phyloP scores from a whole-genome alignment of 2,329 filamentous ascomycete genomes.

The Arthrobotrys conoides region DNA sequence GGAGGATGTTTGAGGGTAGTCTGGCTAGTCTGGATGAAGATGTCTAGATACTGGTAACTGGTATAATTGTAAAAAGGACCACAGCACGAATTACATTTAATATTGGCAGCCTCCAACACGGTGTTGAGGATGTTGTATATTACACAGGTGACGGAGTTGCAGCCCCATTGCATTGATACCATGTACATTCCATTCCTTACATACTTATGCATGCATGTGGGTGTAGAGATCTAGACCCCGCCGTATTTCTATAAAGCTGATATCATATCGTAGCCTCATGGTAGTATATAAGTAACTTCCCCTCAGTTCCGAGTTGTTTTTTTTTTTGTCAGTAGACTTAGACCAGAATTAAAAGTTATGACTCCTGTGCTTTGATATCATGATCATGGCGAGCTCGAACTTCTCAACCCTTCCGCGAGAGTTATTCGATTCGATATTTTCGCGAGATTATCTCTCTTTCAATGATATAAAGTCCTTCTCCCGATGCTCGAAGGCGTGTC shows the following conservation, averaged over 20 bases:
- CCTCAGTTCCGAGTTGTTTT: no score
- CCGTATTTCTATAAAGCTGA: no score
- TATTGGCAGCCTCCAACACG: background rate
- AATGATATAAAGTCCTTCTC: background rate
- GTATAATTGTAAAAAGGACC: no score
- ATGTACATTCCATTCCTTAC: background rate
- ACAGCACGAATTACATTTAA: no score
- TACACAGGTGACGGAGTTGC: background rate
- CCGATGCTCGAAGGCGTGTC: background rate
- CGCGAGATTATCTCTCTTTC: background rate
- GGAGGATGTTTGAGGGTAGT: background rate
- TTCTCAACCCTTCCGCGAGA: background rate
- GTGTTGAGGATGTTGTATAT: constrained; percentile 19
- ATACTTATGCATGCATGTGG: no score
- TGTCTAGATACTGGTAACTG: background rate
- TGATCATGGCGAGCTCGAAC: background rate
- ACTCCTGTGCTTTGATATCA: no score
- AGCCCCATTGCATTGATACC: background rate
- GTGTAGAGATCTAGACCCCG: no score
- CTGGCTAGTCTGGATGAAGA: background rate
- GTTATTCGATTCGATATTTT: background rate
- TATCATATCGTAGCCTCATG: no score
- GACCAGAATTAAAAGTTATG: no score
- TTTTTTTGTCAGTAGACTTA: no score
- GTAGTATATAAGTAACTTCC: no score